Conservation (phyloP, 306 rosid genomes). For the Quercus suber region DNA sequence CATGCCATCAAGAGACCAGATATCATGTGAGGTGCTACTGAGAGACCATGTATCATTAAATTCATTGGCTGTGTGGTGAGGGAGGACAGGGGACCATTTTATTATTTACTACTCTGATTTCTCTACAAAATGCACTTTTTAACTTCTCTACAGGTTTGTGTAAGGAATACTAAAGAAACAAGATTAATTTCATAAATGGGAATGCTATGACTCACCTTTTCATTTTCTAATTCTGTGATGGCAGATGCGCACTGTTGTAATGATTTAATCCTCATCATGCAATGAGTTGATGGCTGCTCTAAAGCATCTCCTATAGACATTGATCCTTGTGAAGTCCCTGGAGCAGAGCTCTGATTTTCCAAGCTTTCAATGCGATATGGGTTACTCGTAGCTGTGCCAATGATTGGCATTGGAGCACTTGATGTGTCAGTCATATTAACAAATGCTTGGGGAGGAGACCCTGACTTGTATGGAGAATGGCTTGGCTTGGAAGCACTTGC, state of each 20-base stretch:
- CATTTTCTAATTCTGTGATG: conserved; percentile 72
- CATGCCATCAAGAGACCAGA: background rate
- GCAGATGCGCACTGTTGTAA: conserved; percentile 80
- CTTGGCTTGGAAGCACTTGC: conserved; percentile 57
- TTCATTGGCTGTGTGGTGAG: background rate
- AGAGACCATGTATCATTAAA: conserved; percentile 1
- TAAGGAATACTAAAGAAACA: conserved; percentile 2
- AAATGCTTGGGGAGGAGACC: conserved; percentile 50
- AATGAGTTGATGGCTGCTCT: conserved; percentile 82
- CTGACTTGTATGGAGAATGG: conserved; percentile 53
- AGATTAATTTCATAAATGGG: background rate
- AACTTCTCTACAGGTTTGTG: background rate
- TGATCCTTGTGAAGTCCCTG: conserved; percentile 83
- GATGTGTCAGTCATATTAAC: conserved; percentile 35
- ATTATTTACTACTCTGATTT: background rate
- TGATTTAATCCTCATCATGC: conserved; percentile 75
- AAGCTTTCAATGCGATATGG: conserved; percentile 67
- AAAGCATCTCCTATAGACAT: conserved; percentile 59
- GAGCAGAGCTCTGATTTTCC: conserved; percentile 90
- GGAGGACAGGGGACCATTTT: background rate
- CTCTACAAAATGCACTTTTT: background rate
- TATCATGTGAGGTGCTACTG: background rate
- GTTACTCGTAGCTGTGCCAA: conserved; percentile 48
- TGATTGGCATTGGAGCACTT: conserved; percentile 84
- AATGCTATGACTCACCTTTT: conserved; percentile 53